Evolutionary conservation across 345 rosid species (phyloP), one percentile per base, ranked within the genome.

Genomic region (Lepidium didymum): DNA sequence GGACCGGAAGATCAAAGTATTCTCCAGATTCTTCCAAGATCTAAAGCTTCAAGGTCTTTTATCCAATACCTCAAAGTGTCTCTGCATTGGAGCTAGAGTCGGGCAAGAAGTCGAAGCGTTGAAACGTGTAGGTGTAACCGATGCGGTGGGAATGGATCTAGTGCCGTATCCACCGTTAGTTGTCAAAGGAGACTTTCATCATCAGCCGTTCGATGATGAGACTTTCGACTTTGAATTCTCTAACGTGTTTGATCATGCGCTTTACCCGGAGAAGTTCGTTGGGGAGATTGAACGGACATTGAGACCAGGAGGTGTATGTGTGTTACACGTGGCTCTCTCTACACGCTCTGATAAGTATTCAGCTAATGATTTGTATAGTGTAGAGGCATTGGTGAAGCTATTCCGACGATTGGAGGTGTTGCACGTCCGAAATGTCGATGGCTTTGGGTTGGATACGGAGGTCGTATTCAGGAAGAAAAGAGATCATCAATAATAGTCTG

Each of bases 191-290:
- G 98, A 87, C 81, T 87, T 92, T 70, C 98, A 92, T 47, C 62
- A 52, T 3, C 96, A 89, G 79, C 96, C 95, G 49, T 92, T 92
- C 72, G 75, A 59, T 8, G 76, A 87, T 62, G 88, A 71, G 55
- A 83, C 82, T 10, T 92, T 87, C 49, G 91, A 89, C 52, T 89
- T 92, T 37, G 96, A 92, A 60, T 89, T 92, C 84, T 92, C 98
- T 0, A 92, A 92, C 85, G 92, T 87, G 83, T 92, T 92, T 36
- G 98, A 92, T 61, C 96, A 89, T 75, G 98, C 96, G 69, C 87
- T 87, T 37, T 85, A 79, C 55, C 96, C 92, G 77, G 73, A 76
- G 1, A 82, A 75, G 81, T 92, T 92, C 67, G 92, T 85, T 13
- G 77, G 68, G 40, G 98, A 92, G 88, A 84, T 86, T 58, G 89